These are phyloP conservation scores for Penicillium bialowiezense DNA, from an alignment of 495 filamentous ascomycete species.

Conservation along the genomic window DNA sequence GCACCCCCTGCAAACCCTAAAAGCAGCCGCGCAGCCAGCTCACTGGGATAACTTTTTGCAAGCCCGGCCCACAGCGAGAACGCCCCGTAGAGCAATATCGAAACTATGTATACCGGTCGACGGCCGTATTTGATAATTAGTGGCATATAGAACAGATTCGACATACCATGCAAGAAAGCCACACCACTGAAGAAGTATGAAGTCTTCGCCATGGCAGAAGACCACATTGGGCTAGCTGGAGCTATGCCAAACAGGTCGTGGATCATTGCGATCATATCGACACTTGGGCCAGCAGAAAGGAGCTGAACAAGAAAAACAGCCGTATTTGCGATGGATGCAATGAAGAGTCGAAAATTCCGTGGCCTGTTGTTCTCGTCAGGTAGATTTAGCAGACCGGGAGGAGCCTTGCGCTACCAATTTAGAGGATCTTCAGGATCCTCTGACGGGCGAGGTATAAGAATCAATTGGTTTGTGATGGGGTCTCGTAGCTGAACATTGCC, in stretches of 20 bases:
- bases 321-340: slow-evolving; percentile 44
- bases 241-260: slow-evolving; percentile 34
- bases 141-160: slow-evolving; percentile 56
- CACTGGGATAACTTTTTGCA: slow-evolving; percentile 39
- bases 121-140: slow-evolving; percentile 54
- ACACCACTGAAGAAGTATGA: slow-evolving; percentile 54
- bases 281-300: slow-evolving; percentile 50
- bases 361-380: slow-evolving; percentile 29
- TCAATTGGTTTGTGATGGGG: slow-evolving; percentile 39
- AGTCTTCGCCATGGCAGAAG: slow-evolving; percentile 37
- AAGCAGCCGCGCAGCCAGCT: slow-evolving; percentile 45
- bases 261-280: slow-evolving; percentile 48
- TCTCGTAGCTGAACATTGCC: slow-evolving; percentile 30
- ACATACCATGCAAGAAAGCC: slow-evolving; percentile 47
- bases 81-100: slow-evolving; percentile 44
- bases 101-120: slow-evolving; percentile 49
- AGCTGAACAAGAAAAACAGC: slow-evolving; percentile 58
- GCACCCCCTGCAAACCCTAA: slow-evolving; percentile 52
- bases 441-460: slow-evolving; percentile 27
- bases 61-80: slow-evolving; percentile 45
- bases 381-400: background rate
- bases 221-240: slow-evolving; percentile 24
- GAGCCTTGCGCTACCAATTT: slow-evolving; percentile 29
- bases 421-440: slow-evolving; percentile 30
- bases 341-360: slow-evolving; percentile 45